Conservation (phyloP, 805 yeast genomes). For the Candida loeiensis region DNA sequence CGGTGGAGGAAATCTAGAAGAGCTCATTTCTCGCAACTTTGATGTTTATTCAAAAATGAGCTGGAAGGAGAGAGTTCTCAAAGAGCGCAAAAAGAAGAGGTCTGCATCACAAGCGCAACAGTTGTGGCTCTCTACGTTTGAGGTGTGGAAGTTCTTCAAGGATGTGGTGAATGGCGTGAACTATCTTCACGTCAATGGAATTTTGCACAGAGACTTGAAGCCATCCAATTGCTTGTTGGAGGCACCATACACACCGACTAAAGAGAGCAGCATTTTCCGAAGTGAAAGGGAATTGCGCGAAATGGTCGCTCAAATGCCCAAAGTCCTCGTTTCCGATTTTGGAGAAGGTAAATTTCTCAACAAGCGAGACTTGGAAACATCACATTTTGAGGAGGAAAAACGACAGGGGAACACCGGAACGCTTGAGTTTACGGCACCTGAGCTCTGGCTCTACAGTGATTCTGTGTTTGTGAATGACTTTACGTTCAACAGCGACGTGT, state of each 20-base stretch:
- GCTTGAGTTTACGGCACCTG: slow-evolving; percentile 85
- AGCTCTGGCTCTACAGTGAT: slow-evolving; percentile 45
- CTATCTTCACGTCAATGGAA: slow-evolving; percentile 68
- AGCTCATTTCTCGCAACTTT: slow-evolving; percentile 36
- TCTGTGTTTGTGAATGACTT: slow-evolving; percentile 50
- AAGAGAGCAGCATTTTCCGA: not conserved
- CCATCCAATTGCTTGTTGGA: slow-evolving; percentile 82
- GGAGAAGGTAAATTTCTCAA: slow-evolving; percentile 85
- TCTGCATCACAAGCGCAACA: not conserved
- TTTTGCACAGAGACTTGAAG: slow-evolving; percentile 84
- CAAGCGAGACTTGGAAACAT: slow-evolving; percentile 28
- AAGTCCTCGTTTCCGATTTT: slow-evolving; percentile 79
- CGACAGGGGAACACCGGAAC: slow-evolving; percentile 89
- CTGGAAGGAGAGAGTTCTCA: slow-evolving; percentile 24
- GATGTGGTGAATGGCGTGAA: slow-evolving; percentile 70
- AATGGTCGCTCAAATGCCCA: slow-evolving; percentile 45
- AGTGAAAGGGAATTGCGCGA: slow-evolving; percentile 11
- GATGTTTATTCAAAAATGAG: slow-evolving; percentile 20
- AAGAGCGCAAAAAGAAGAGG: slow-evolving; percentile 25
- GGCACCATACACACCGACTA: slow-evolving; percentile 19
- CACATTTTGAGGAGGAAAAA: not conserved
- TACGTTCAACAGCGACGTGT: slow-evolving; percentile 70
- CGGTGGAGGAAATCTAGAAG: slow-evolving; percentile 83
- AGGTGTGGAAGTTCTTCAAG: slow-evolving; percentile 62
- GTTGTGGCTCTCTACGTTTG: slow-evolving; percentile 47